A percentile compares a stretch with the other conserved stretches of the same genome.
phyloP scores from a whole-genome alignment of 139 green algal species.

The Coccomyxa sp. region DNA sequence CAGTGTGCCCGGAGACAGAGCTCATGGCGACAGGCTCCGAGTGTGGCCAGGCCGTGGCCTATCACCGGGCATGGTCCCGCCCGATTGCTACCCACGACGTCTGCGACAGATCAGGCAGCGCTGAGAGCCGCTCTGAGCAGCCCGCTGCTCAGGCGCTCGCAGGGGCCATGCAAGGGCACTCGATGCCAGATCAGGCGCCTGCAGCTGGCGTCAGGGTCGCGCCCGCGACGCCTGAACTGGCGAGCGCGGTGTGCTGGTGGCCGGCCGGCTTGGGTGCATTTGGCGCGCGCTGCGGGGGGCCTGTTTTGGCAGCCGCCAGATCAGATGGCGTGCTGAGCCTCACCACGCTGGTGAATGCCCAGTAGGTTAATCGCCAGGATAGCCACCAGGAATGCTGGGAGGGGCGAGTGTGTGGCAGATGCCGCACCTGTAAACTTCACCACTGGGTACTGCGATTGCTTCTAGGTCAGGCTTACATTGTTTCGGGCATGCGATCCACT shows the following conservation, averaged over 20 bases:
- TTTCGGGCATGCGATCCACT: too few species aligned
- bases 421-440: too few species aligned
- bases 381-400: too few species aligned
- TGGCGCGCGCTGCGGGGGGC: not conserved
- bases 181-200: not conserved
- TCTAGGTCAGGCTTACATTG: too few species aligned
- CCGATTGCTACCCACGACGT: slow-evolving; percentile 10
- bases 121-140: too few species aligned
- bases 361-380: too few species aligned
- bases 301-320: slow-evolving; percentile 27
- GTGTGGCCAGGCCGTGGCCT: slow-evolving; percentile 18
- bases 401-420: too few species aligned
- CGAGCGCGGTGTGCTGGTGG: slow-evolving; percentile 37
- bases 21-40: slow-evolving; percentile 81
- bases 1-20: slow-evolving; percentile 47
- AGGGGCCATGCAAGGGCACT: not conserved
- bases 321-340: slow-evolving; percentile 26
- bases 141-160: not conserved
- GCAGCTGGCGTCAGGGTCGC: not conserved
- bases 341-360: slow-evolving; percentile 12
- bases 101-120: too few species aligned
- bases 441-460: too few species aligned
- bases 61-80: slow-evolving; percentile 23
- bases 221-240: slow-evolving; percentile 2
- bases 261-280: slow-evolving; percentile 1